Conservation (phyloP, 345 rosid species). For the Balakata baccata region DNA sequence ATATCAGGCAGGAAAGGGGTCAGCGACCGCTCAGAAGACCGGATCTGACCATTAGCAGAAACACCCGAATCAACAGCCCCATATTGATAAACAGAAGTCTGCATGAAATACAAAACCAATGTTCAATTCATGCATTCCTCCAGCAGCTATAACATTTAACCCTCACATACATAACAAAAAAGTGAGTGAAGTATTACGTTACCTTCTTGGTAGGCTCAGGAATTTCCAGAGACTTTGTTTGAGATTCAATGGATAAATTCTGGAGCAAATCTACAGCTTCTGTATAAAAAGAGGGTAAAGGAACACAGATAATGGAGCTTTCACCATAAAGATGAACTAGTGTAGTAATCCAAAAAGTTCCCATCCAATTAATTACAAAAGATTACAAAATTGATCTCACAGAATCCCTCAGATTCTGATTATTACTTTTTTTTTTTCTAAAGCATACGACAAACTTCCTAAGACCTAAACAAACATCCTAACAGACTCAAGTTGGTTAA, state of each 20-base stretch:
- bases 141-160: not conserved
- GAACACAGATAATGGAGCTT: constrained; percentile 20
- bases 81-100: constrained; percentile 64
- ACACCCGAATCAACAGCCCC: constrained; percentile 51
- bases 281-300: constrained; percentile 45
- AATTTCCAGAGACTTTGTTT: constrained; percentile 57
- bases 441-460: not conserved
- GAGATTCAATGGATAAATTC: constrained; percentile 66
- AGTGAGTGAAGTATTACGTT: not conserved
- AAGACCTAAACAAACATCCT: not conserved
- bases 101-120: constrained; percentile 11
- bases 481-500: not conserved
- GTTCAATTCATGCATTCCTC: not conserved
- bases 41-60: constrained; percentile 52
- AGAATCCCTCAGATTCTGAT: not conserved
- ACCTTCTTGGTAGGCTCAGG: constrained; percentile 81
- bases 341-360: no score
- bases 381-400: not conserved
- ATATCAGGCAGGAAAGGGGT: constrained; percentile 58
- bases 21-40: constrained; percentile 51
- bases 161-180: not conserved
- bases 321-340: not conserved
- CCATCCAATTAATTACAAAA: not conserved
- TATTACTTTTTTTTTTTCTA: not conserved
- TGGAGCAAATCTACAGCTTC: constrained; percentile 82